These are phyloP conservation scores for Trichoderma gracile DNA, from an alignment of 2,329 filamentous ascomycete genomes.

Conservation along the genomic window DNA sequence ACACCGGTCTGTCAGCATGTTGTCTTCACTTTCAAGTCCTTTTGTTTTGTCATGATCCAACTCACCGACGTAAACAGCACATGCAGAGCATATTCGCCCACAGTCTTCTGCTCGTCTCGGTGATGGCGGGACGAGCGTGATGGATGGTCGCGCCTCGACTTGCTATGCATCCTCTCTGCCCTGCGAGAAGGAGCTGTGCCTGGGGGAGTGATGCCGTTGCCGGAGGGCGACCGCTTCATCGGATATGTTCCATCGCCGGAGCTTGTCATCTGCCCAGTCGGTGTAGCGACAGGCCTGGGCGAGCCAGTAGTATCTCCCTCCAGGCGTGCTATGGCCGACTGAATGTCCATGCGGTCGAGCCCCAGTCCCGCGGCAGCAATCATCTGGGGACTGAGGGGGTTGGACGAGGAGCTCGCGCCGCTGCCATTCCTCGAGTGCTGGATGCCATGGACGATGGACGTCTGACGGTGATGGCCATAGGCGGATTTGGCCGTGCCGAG, in stretches of 20 bases:
- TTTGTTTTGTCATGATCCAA: slow-evolving; percentile 26
- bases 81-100: slow-evolving; percentile 96
- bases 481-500: slow-evolving; percentile 58
- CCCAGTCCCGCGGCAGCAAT: slow-evolving; percentile 68
- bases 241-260: slow-evolving; percentile 29
- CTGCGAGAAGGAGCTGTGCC: slow-evolving; percentile 53
- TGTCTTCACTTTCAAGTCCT: too few species aligned
- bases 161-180: slow-evolving; percentile 64
- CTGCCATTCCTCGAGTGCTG: slow-evolving; percentile 92
- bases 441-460: slow-evolving; percentile 94
- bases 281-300: slow-evolving; percentile 50
- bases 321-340: slow-evolving; percentile 46
- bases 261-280: slow-evolving; percentile 36
- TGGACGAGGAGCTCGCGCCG: slow-evolving; percentile 74
- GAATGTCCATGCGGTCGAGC: slow-evolving; percentile 55
- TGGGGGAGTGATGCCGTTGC: slow-evolving; percentile 47
- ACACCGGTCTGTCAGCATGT: background rate
- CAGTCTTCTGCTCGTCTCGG: slow-evolving; percentile 80
- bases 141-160: slow-evolving; percentile 70
- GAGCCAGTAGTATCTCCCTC: slow-evolving; percentile 45
- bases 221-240: slow-evolving; percentile 51
- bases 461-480: slow-evolving; percentile 91
- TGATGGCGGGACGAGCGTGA: slow-evolving; percentile 73
- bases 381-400: slow-evolving; percentile 84
- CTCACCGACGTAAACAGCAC: slow-evolving; percentile 89